Percentiles rank a stretch among this genome's conserved stretches.
phyloP scores from a whole-genome alignment of 495 filamentous ascomycete species.

The Mytilinidion resinicola region DNA sequence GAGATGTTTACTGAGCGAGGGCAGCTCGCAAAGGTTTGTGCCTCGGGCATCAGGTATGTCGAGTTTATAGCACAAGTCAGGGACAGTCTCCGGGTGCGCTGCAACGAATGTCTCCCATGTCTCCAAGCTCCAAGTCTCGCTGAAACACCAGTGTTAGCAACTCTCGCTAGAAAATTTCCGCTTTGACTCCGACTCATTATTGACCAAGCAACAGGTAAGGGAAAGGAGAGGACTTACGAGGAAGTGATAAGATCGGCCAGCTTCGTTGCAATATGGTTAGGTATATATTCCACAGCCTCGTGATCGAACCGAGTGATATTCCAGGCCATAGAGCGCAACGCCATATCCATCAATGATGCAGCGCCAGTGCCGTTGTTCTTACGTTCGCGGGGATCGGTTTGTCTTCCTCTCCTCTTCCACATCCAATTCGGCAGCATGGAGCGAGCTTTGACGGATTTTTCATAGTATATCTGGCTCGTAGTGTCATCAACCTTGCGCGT shows the following conservation, averaged over 20 bases:
- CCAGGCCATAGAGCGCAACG: slow-evolving; percentile 5
- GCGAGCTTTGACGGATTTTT: background rate
- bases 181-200: background rate
- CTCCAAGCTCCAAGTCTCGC: slow-evolving; percentile 8
- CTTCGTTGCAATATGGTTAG: slow-evolving; percentile 4
- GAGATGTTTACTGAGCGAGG: background rate
- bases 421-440: slow-evolving; percentile 9
- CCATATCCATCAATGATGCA: slow-evolving; percentile 4
- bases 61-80: slow-evolving; percentile 1
- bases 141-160: background rate
- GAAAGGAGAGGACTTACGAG: slow-evolving; percentile 6
- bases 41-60: background rate
- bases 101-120: slow-evolving; percentile 8
- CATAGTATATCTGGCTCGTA: slow-evolving; percentile 9
- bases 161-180: background rate
- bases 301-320: slow-evolving; percentile 2
- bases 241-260: slow-evolving; percentile 6
- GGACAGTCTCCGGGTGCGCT: background rate
- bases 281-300: slow-evolving; percentile 2
- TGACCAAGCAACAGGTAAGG: background rate
- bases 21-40: background rate
- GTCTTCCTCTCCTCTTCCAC: slow-evolving; percentile 2
- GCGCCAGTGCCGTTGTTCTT: background rate
- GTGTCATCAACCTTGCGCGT: background rate
- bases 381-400: slow-evolving; percentile 1